Conservation (phyloP, 345 rosid species). For the Gossypioides kirkii region DNA sequence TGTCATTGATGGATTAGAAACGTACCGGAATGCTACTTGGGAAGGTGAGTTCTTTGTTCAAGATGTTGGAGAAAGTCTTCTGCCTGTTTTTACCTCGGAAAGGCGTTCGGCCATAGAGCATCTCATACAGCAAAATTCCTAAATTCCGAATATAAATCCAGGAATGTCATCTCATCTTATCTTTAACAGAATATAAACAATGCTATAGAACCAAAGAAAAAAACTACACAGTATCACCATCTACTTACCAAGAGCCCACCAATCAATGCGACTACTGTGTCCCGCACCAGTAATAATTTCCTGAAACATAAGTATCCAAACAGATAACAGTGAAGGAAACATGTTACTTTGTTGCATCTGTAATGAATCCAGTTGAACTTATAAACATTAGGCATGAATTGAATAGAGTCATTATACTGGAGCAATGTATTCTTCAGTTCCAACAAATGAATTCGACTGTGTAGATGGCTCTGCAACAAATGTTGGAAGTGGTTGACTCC, state of each 20-base stretch:
- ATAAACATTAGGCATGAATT: neutral
- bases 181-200: neutral
- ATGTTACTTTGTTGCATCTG: neutral
- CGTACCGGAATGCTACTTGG: slow-evolving; percentile 92
- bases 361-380: neutral
- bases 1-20: neutral
- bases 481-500: slow-evolving; percentile 61
- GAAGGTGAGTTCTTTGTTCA: slow-evolving; percentile 89
- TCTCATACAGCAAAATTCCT: slow-evolving; percentile 94
- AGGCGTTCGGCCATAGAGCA: slow-evolving; percentile 97
- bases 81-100: slow-evolving; percentile 97
- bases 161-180: neutral
- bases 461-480: slow-evolving; percentile 85
- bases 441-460: slow-evolving; percentile 88
- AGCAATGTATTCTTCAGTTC: slow-evolving; percentile 96
- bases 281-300: slow-evolving; percentile 90
- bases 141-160: slow-evolving; percentile 19
- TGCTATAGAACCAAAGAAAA: neutral
- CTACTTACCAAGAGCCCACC: slow-evolving; percentile 94
- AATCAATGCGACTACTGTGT: slow-evolving; percentile 86
- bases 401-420: slow-evolving; percentile 53
- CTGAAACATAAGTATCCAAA: slow-evolving; percentile 32
- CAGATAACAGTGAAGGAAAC: neutral
- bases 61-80: slow-evolving; percentile 88
- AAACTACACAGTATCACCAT: neutral